A percentile compares a stretch with the other conserved stretches of the same genome.
Conservation (phyloP, 306 rosid genomes). For the Begonia loranthoides region DNA sequence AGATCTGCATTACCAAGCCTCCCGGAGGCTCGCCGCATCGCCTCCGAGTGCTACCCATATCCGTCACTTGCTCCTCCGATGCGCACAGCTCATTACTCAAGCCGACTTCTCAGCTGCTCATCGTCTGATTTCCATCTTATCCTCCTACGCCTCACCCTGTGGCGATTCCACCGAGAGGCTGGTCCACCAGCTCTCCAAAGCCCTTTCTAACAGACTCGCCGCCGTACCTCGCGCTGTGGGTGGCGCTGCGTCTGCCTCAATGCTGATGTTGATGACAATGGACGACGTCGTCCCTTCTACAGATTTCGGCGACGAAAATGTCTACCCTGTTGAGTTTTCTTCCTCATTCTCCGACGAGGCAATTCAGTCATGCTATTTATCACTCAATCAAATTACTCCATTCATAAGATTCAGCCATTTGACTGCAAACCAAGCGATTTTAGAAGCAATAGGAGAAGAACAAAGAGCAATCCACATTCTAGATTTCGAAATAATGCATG, state of each 20-base stretch:
- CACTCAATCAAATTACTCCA: slow-evolving; percentile 42
- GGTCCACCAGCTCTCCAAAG: slow-evolving; percentile 25
- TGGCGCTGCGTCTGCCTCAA: neutral
- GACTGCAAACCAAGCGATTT: slow-evolving; percentile 47
- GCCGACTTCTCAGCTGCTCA: slow-evolving; percentile 29
- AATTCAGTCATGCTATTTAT: slow-evolving; percentile 27
- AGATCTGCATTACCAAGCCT: too few relatives aligned
- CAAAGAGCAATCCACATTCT: slow-evolving; percentile 30
- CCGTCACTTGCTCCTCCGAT: slow-evolving; percentile 30
- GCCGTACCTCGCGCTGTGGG: neutral
- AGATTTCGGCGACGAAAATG: neutral
- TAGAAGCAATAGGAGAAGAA: slow-evolving; percentile 28
- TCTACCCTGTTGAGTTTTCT: neutral
- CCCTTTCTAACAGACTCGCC: slow-evolving; percentile 27
- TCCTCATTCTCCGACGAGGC: neutral
- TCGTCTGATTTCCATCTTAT: slow-evolving; percentile 24
- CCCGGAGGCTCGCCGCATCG: neutral
- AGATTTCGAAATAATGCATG: slow-evolving; percentile 45
- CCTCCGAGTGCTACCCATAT: slow-evolving; percentile 10
- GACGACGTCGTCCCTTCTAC: neutral
- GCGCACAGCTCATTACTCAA: slow-evolving; percentile 29
- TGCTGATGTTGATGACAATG: slow-evolving; percentile 1
- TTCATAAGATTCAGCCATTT: slow-evolving; percentile 35
- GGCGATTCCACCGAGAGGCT: slow-evolving; percentile 35
- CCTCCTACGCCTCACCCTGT: slow-evolving; percentile 22